Evolutionary conservation across 768 basidiomycete genomes (phyloP).

Genomic region (Mrakia gelida): DNA sequence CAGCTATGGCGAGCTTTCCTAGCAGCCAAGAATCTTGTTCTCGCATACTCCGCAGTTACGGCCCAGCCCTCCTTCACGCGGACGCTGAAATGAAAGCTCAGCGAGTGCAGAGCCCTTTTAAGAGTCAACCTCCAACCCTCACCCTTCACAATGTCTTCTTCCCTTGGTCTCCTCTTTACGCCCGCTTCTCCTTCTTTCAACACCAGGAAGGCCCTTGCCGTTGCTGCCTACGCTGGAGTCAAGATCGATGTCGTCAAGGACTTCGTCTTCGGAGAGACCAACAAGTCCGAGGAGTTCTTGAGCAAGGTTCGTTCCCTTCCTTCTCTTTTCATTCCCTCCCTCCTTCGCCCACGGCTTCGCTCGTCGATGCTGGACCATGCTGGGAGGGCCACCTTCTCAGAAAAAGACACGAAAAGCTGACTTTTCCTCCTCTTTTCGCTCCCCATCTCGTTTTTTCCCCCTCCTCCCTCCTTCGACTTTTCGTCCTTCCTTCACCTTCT

Average conservation of each 20-base stretch:
- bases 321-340: background rate
- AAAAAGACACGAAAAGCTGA: background rate
- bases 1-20: too few species aligned
- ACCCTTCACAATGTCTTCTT: conserved; percentile 19
- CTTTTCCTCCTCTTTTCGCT: background rate
- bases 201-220: conserved; percentile 7
- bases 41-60: too few species aligned
- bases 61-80: too few species aligned
- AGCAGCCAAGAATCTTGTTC: too few species aligned
- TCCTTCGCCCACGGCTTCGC: background rate
- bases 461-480: background rate
- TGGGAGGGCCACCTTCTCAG: background rate
- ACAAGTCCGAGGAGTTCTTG: conserved; percentile 25
- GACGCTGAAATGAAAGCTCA: too few species aligned
- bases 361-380: background rate
- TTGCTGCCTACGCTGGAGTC: conserved; percentile 18
- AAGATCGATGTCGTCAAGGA: conserved; percentile 9
- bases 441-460: background rate
- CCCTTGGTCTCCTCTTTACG: conserved; percentile 23
- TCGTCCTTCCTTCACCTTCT: background rate
- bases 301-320: conserved; percentile 17
- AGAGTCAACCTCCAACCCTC: background rate
- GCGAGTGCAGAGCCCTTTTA: too few species aligned
- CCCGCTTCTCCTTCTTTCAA: conserved; percentile 25
- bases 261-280: conserved; percentile 29